These are phyloP conservation scores for Xerocomellus chrysenteron DNA, from an alignment of 768 basidiomycete species.

Conservation along the genomic window DNA sequence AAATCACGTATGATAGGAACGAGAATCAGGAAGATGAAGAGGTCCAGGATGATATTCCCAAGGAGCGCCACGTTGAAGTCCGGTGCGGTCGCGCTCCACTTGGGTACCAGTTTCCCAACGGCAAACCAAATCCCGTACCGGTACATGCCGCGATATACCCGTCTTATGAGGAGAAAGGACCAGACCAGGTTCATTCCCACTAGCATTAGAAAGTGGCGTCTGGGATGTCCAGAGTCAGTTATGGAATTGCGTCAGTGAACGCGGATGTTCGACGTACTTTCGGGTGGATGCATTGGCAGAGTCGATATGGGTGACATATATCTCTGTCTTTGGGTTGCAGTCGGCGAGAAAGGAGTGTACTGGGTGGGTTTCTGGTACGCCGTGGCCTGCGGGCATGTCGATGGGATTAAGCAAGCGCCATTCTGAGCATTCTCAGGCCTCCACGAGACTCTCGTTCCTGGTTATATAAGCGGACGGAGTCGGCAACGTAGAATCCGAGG, in stretches of 20 bases:
- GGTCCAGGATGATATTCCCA: conserved; percentile 25
- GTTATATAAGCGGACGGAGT: conserved; percentile 20
- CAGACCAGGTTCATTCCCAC: conserved; percentile 27
- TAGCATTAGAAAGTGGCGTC: conserved; percentile 28
- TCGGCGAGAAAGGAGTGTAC: conserved; percentile 19
- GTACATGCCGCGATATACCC: conserved; percentile 21
- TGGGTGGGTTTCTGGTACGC: conserved; percentile 28
- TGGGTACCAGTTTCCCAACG: conserved; percentile 21
- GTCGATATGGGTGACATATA: conserved; percentile 33
- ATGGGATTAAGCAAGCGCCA: not conserved
- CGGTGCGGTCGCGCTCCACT: conserved; percentile 15
- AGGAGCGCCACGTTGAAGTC: conserved; percentile 16
- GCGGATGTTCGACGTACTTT: conserved; percentile 20
- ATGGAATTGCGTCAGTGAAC: not conserved
- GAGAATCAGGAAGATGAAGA: conserved; percentile 27
- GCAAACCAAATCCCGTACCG: conserved; percentile 31
- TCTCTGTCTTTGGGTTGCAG: conserved; percentile 21
- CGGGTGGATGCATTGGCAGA: conserved; percentile 14
- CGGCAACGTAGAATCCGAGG: not conserved
- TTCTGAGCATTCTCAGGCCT: conserved; percentile 2
- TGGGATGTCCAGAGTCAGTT: conserved; percentile 11
- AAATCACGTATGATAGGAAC: conserved; percentile 27
- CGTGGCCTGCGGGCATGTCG: conserved; percentile 27
- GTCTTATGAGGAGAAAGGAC: conserved; percentile 25
- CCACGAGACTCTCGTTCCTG: not conserved